A percentile compares a stretch with the other conserved stretches of the same genome.
Conservation (phyloP, 1,284 basidiomycete species). For the Nidula niveotomentosa region DNA sequence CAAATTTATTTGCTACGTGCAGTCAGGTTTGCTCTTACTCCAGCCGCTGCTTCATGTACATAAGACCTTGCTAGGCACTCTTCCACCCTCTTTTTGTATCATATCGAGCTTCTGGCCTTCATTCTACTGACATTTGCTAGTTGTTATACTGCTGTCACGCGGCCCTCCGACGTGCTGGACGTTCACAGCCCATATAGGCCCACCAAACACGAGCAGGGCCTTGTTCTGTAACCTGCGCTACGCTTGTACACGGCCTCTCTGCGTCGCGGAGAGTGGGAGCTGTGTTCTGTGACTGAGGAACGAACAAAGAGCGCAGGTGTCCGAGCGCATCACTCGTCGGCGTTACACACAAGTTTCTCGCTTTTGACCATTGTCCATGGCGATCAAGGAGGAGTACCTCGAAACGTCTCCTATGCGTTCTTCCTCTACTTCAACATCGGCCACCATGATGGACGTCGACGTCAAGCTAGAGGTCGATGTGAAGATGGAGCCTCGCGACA, state of each 20-base stretch:
- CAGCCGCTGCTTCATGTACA: slow-evolving; percentile 17
- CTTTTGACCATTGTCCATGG: slow-evolving; percentile 26
- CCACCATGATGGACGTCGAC: slow-evolving; percentile 20
- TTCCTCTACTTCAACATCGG: slow-evolving; percentile 15
- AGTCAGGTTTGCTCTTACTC: slow-evolving; percentile 9
- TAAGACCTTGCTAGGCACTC: slow-evolving; percentile 10
- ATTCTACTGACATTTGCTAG: slow-evolving; percentile 12
- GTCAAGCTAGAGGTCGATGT: slow-evolving; percentile 18
- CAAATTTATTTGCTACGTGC: slow-evolving; percentile 9
- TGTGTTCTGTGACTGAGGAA: slow-evolving; percentile 16
- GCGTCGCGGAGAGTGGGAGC: slow-evolving; percentile 16
- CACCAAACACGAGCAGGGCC: neutral
- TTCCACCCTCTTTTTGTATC: slow-evolving; percentile 1
- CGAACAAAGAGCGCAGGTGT: slow-evolving; percentile 13
- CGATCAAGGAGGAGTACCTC: slow-evolving; percentile 27
- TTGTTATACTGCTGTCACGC: neutral
- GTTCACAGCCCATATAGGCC: neutral
- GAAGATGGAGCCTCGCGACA: slow-evolving; percentile 3
- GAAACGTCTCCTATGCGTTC: slow-evolving; percentile 19
- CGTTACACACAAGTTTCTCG: slow-evolving; percentile 17
- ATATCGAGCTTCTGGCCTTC: neutral
- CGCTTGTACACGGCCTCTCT: neutral
- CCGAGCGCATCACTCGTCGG: slow-evolving; percentile 20
- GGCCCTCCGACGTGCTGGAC: neutral
- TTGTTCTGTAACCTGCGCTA: neutral